Evolutionary conservation across 78 protist species (phyloP), one percentile per base, ranked within the genome.

Genomic region (Mantamonas sphyraenae): DNA sequence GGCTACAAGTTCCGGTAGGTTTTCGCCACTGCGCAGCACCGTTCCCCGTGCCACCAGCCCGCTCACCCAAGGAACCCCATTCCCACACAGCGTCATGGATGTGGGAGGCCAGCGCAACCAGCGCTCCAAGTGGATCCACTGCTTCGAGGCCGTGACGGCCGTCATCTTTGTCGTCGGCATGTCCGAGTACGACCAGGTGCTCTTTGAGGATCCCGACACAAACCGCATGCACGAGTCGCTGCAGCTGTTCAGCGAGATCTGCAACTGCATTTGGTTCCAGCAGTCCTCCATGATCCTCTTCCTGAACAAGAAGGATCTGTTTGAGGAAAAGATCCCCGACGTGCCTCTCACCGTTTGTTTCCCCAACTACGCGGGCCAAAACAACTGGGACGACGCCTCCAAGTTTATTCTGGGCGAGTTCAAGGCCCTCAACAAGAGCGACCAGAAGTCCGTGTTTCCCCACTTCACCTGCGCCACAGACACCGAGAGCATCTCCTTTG

Each of bases 101-200:
- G 95, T 94, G 14, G 98, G 96, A 42, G 98, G 97, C 28, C 97
- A 93, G 74, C 78, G 95, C 34, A 71, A 74, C 45, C 95, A 91
- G 80, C 61, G 98, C n/a, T 42, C 69, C 39, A 94, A 91, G 82
- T 94, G 98, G 98, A 90, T 94, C 76, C 96, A 94, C 75, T 88
- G 94, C 69, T 94, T 94, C 81, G 86, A 83, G 59, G 77, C 80
- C 55, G 98, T 94, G n/a, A 89, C 95, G 3, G 93, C 95, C n/a
- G 85, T 94, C 51, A 79, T 91, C 37, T 94, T 91, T 69, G 79
- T 83, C 53, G 83, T 88, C 26, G 92, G 95, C 0, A 65, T 90
- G 38, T 47, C 74, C 59, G 98, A 81, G 62, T 94, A 79, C 34
- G 56, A 76, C 37, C 69, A 56, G 45, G 2, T 16, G 3, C 16